A percentile compares a stretch with the other conserved stretches of the same genome.
These are phyloP conservation scores for Haemoproteus tartakovskyi DNA, from an alignment of 169 alveolate species.

Conservation along the genomic window DNA sequence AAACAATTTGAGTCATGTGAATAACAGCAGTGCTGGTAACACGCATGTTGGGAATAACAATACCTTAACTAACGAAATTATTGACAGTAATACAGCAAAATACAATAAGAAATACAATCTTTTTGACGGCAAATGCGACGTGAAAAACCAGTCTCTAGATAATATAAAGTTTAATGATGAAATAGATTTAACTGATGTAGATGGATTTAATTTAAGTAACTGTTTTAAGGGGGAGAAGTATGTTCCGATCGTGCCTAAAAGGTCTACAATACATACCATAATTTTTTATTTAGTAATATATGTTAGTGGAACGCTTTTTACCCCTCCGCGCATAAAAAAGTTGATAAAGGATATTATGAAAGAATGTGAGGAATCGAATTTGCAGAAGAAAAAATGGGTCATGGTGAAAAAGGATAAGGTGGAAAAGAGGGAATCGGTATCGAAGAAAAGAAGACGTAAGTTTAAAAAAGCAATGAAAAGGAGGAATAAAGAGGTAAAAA, in stretches of 20 bases:
- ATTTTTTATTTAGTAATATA: too few species aligned
- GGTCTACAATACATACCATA: slow-evolving; percentile 16
- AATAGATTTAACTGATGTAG: slow-evolving; percentile 15
- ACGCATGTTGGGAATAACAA: too few species aligned
- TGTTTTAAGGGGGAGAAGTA: slow-evolving; percentile 38
- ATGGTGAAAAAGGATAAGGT: not conserved
- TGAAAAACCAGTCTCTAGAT: slow-evolving; percentile 26
- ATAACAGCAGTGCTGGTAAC: too few species aligned
- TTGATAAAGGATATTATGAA: not conserved
- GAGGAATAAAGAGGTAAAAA: not conserved
- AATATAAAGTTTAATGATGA: slow-evolving; percentile 23
- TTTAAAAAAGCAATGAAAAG: not conserved
- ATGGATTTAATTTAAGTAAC: slow-evolving; percentile 32
- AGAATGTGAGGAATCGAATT: not conserved
- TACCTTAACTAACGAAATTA: too few species aligned
- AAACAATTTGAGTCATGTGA: too few species aligned
- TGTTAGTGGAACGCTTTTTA: too few species aligned
- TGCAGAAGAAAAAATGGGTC: not conserved
- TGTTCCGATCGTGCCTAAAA: slow-evolving; percentile 20
- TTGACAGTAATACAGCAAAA: not conserved
- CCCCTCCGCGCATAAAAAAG: too few species aligned
- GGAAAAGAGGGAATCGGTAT: not conserved
- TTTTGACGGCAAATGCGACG: not conserved
- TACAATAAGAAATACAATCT: not conserved
- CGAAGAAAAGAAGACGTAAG: not conserved